phyloP scores from a whole-genome alignment of 2,329 filamentous ascomycete genomes.

The Thelonectria blattea region DNA sequence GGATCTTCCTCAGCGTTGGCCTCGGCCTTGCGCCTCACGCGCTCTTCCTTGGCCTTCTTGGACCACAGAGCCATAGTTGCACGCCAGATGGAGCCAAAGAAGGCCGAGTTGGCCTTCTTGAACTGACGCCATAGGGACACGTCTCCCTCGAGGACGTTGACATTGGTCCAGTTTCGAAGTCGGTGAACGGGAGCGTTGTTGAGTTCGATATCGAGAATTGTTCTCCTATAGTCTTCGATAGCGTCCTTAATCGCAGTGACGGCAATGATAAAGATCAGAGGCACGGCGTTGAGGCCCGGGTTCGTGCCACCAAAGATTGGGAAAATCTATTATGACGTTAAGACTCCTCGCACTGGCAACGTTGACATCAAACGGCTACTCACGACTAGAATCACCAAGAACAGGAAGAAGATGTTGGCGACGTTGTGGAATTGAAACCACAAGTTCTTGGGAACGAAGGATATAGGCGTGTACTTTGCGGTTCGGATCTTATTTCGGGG shows the following conservation, averaged over 20 bases:
- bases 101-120: slow-evolving; percentile 83
- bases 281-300: slow-evolving; percentile 86
- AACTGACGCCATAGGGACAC: slow-evolving; percentile 84
- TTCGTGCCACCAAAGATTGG: slow-evolving; percentile 93
- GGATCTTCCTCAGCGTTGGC: slow-evolving; percentile 50
- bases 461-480: slow-evolving; percentile 94
- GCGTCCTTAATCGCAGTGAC: slow-evolving; percentile 94
- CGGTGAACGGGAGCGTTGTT: slow-evolving; percentile 97
- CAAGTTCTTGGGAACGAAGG: slow-evolving; percentile 94
- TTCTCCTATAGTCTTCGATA: slow-evolving; percentile 93
- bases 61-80: slow-evolving; percentile 55
- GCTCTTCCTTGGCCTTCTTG: slow-evolving; percentile 56
- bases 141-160: slow-evolving; percentile 88
- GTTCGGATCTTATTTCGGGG: slow-evolving; percentile 96
- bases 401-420: slow-evolving; percentile 97
- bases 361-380: slow-evolving; percentile 45
- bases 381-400: slow-evolving; percentile 93
- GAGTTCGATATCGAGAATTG: slow-evolving; percentile 86
- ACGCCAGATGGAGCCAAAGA: slow-evolving; percentile 61
- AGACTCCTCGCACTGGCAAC: slow-evolving; percentile 17
- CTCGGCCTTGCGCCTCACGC: slow-evolving; percentile 52
- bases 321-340: slow-evolving; percentile 72
- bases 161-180: slow-evolving; percentile 86
- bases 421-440: slow-evolving; percentile 99
- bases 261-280: slow-evolving; percentile 88